Evolutionary conservation across 352 stramenopile genomes (phyloP), one percentile per base, ranked within the genome.

Genomic region (Phytophthora litchii): DNA sequence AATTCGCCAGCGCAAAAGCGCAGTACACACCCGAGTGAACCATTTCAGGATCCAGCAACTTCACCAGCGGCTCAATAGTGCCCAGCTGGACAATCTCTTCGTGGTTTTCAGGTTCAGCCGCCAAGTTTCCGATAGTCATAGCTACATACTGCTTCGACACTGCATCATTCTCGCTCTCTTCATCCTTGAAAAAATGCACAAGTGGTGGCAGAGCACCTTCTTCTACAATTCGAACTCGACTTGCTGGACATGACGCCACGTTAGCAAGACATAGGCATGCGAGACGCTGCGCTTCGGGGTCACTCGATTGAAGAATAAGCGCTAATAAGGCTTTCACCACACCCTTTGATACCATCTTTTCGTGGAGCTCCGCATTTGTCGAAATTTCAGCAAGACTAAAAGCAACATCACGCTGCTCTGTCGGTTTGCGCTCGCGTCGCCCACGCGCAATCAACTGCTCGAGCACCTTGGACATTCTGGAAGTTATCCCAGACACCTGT

Each of bases 341-440:
- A 25, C 96, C 96, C 63, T 99, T 99, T 19, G 94, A 84, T 4
- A 98, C 92, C 75, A 98, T 93, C 21, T 96, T 92, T 51, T 97
- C 90, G 73, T 98, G 94, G 14, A 97, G 72, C 36, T 98, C 90
- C 10, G 72, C 74, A 54, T 98, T 91, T 1, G 96, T 98, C 11
- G 94, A 98, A 44, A 99, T 95, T 63, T 98, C 95, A 5, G 94
- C 95, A 6, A 99, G 75, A 31, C 94, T 97, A 64, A 98, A 99
- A 12, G 93, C 89, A 6, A 99, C 95, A 68, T 98, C 92, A 17
- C 95, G 96, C 73, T 98, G 94, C 60, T 99, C 96, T 0, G 88
- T 89, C n/a, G 93, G 91, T 66, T 97, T 96, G 37, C 88, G 79
- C 49, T 98, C 95, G 8, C 95, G 90, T n/a, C 96, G 77, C 3